phyloP scores from a whole-genome alignment of 2,329 filamentous ascomycete genomes.

The Bipolaris cookei region DNA sequence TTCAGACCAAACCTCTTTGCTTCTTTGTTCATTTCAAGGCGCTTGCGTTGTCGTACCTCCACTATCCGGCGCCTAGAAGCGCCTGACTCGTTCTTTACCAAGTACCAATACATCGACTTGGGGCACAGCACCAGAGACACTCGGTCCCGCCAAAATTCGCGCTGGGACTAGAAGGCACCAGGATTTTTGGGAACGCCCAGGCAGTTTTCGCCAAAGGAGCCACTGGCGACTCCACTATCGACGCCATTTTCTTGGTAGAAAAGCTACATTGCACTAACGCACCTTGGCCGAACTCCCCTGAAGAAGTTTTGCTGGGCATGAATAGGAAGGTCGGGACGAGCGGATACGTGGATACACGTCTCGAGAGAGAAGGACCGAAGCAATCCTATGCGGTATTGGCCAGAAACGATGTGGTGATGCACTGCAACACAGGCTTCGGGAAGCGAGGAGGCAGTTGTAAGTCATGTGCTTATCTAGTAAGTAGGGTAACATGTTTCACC shows the following conservation, averaged over 20 bases:
- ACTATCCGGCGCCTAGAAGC: not conserved
- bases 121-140: not conserved
- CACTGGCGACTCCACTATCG: not conserved
- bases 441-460: not conserved
- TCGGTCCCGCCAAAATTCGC: constrained; percentile 1
- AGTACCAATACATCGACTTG: not conserved
- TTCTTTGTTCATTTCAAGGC: constrained; percentile 1
- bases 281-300: not conserved
- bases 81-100: not conserved
- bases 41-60: not conserved
- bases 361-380: not conserved
- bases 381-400: not conserved
- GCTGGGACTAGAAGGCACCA: not conserved
- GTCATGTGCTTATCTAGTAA: not conserved
- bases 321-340: not conserved
- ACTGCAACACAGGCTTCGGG: not conserved
- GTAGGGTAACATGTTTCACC: too few relatives aligned
- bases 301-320: not conserved
- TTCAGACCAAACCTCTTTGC: constrained; percentile 1
- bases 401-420: not conserved
- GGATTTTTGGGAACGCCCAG: not conserved
- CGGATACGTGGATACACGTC: not conserved
- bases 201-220: not conserved
- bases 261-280: constrained; percentile 8
- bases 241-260: constrained; percentile 1